Percentiles rank a stretch among this genome's conserved stretches.
Evolutionary conservation across 2,329 filamentous ascomycete genomes (phyloP).

Genomic region (Cyphellophora europaea): DNA sequence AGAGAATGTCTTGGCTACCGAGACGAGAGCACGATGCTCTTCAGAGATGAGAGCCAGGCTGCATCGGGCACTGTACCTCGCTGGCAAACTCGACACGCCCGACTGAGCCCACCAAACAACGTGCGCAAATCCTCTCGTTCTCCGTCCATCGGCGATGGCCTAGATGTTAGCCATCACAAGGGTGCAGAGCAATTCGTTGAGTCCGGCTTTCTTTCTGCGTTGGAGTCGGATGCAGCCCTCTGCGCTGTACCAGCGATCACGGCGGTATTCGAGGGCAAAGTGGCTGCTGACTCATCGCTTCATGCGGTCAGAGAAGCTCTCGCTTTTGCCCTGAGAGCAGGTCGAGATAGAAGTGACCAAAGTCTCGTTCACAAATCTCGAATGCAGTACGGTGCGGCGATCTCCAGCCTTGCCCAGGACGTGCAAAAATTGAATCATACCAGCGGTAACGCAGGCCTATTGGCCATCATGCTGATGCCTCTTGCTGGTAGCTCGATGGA

Average conservation of each 20-base stretch:
- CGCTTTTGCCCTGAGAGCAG: background rate
- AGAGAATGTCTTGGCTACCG: conserved; percentile 2
- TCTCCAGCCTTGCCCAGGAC: background rate
- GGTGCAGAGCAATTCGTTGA: background rate
- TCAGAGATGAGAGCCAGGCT: background rate
- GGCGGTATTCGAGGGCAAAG: background rate
- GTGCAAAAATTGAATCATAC: background rate
- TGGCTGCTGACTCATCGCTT: background rate
- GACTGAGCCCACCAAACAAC: no score
- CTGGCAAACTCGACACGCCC: no score
- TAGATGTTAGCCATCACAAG: background rate
- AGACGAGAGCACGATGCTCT: background rate
- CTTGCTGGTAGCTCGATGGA: background rate
- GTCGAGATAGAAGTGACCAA: background rate
- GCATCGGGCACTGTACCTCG: background rate
- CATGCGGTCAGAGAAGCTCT: background rate
- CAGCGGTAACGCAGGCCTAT: background rate
- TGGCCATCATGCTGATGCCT: background rate
- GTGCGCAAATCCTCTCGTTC: no score
- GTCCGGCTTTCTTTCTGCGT: background rate
- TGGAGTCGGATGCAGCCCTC: background rate
- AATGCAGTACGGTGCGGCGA: background rate
- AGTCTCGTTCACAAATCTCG: background rate
- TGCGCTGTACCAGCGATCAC: background rate
- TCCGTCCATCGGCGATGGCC: no score